Base-by-base conservation (phyloP, 371 early-diverging fungal species). In the Syncephalastrum racemosum region DNA sequence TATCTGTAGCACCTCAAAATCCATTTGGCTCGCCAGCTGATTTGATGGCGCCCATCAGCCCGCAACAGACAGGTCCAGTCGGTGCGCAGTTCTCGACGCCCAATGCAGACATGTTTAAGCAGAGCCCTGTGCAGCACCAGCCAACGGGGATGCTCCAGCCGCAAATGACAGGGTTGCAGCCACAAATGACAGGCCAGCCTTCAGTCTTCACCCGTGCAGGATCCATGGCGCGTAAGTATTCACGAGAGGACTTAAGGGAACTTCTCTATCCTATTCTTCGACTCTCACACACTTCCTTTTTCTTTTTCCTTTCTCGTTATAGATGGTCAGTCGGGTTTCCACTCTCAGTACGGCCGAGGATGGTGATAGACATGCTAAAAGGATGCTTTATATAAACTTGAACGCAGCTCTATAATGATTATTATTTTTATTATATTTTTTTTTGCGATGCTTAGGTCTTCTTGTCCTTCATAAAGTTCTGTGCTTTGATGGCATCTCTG, bases 381-480 rank as follows among this genome's bases (percentile, higher is more conserved):
- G 14, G 40, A 42, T 43, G 19, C 14, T 53, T 42, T 53, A 22
- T 53, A 41, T 41, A 44, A 20, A 36, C 40, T 15, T 39, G 54
- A 19, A 19, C 13, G 54, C 44, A 6, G 19, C n/a, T 48, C 23
- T 48, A 19, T 48, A 23, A 20, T 48, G 4, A 6, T 22, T 22
- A 20, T 24, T 48, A n/a, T 48, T 41, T 53, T 42, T 43, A 16
- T 42, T 53, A 4, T 43, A 16, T 42, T 53, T 4, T 39, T 39
- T 51, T 31, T 8, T 31, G 2, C 10, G 36, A 23, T 25, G 47
- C 45, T 66, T 78, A 78, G 16, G 85, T 89, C 84, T 88, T 88
- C 69, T 81, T 90, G 66, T 86, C 81, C 73, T 87, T 88, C 80
- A 89, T 87, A 70, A 89, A 90, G 81, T 90, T 90, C 51, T 75